These are phyloP conservation scores for Chaetomidium leptoderma DNA, from an alignment of 495 filamentous ascomycete genomes.

Conservation along the genomic window DNA sequence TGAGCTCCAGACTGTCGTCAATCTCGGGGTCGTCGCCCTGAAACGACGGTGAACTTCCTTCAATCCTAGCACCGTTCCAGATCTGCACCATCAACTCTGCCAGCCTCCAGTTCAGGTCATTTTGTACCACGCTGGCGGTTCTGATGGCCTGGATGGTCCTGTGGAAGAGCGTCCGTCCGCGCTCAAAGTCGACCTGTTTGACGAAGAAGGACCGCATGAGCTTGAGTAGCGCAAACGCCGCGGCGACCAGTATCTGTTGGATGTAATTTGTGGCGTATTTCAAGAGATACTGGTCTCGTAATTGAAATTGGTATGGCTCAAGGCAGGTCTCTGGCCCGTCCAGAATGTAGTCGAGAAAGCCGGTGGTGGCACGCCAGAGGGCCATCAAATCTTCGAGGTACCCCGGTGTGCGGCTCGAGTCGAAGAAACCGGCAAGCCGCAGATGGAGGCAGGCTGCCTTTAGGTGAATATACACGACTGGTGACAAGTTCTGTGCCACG, in stretches of 20 bases:
- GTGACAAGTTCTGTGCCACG: constrained; percentile 48
- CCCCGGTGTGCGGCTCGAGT: constrained; percentile 65
- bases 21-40: constrained; percentile 41
- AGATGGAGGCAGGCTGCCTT: constrained; percentile 78
- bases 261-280: constrained; percentile 79
- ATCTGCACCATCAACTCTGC: constrained; percentile 89
- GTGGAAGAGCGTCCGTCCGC: constrained; percentile 71
- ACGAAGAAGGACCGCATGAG: constrained; percentile 81
- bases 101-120: constrained; percentile 79
- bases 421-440: constrained; percentile 83
- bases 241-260: constrained; percentile 87
- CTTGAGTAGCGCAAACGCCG: constrained; percentile 79
- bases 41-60: constrained; percentile 39
- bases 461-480: constrained; percentile 67
- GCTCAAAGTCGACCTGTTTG: constrained; percentile 63
- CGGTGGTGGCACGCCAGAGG: constrained; percentile 69
- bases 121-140: constrained; percentile 70
- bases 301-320: constrained; percentile 27
- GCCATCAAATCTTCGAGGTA: constrained; percentile 74
- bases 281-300: constrained; percentile 49
- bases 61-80: constrained; percentile 70
- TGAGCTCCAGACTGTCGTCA: constrained; percentile 75
- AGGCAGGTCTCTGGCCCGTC: constrained; percentile 39
- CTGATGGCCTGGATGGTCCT: constrained; percentile 72
- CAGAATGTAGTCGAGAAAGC: constrained; percentile 70